Evolutionary conservation across 306 rosid genomes (phyloP).

Genomic region (Quercus robur): DNA sequence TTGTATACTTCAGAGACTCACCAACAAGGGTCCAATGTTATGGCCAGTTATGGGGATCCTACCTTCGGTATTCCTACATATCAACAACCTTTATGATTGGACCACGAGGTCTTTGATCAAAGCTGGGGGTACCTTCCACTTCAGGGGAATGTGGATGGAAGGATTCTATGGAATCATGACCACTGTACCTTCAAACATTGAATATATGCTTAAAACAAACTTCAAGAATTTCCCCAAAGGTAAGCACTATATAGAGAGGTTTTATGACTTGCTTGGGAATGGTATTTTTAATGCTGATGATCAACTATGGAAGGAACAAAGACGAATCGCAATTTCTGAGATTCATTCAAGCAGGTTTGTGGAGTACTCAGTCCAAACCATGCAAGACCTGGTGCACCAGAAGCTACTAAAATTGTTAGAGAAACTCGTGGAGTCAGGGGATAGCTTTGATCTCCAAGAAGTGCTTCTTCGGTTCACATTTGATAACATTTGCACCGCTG

Average conservation of each 20-base stretch:
- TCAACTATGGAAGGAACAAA: constrained; percentile 38
- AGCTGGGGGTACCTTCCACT: constrained; percentile 44
- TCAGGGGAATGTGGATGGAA: constrained; percentile 35
- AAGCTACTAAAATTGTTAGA: constrained; percentile 26
- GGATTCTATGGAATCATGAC: constrained; percentile 34
- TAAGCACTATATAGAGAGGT: constrained; percentile 26
- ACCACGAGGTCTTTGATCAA: constrained; percentile 27
- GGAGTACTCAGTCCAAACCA: constrained; percentile 21
- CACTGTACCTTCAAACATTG: constrained; percentile 32
- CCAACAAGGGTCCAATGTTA: constrained; percentile 42
- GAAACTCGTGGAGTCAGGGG: constrained; percentile 10
- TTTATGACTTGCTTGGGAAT: constrained; percentile 39
- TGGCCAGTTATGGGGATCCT: constrained; percentile 39
- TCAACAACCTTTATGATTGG: constrained; percentile 31
- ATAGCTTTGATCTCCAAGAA: constrained; percentile 40
- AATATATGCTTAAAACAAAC: constrained; percentile 42
- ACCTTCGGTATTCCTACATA: constrained; percentile 24
- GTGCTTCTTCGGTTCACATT: constrained; percentile 42
- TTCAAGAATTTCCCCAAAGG: constrained; percentile 52
- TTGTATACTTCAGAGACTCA: constrained; percentile 24
- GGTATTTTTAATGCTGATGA: constrained; percentile 46
- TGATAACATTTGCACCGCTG: constrained; percentile 37
- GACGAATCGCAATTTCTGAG: constrained; percentile 29
- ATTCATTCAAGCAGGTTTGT: constrained; percentile 33
- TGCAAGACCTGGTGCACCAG: constrained; percentile 28